A percentile compares a stretch with the other conserved stretches of the same genome.
Conservation (phyloP, 805 yeast genomes). For the Candida peoriensis region DNA sequence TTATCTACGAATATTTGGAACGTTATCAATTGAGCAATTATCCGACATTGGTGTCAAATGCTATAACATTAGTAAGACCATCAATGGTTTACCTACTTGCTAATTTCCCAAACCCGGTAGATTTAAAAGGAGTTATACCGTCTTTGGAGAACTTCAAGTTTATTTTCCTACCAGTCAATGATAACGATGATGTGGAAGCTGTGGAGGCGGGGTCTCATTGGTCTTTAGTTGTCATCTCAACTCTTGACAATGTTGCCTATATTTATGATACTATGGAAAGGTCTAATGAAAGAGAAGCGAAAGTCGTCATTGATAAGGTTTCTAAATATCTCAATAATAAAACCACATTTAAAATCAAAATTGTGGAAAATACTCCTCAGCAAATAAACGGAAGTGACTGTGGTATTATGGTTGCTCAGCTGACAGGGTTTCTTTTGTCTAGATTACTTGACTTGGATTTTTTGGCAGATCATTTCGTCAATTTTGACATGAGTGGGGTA, state of each 20-base stretch:
- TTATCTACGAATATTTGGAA: conserved; percentile 55
- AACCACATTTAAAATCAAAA: conserved; percentile 19
- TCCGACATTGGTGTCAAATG: conserved; percentile 23
- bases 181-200: conserved; percentile 51
- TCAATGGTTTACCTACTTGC: conserved; percentile 59
- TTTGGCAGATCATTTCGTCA: conserved; percentile 26
- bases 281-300: conserved; percentile 22
- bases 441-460: conserved; percentile 26
- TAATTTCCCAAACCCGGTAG: conserved; percentile 43
- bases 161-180: conserved; percentile 66
- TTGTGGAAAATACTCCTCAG: conserved; percentile 39
- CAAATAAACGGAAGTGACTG: conserved; percentile 65
- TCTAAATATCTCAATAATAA: conserved; percentile 14
- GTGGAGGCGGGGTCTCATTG: conserved; percentile 74
- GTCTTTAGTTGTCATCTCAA: conserved; percentile 55
- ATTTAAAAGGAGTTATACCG: conserved; percentile 42
- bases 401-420: conserved; percentile 37
- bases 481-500: conserved; percentile 36
- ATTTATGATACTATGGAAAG: conserved; percentile 51
- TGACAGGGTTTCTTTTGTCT: conserved; percentile 31
- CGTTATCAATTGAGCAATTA: conserved; percentile 25
- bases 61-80: conserved; percentile 46
- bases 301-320: conserved; percentile 18
- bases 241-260: conserved; percentile 41
- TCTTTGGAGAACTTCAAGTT: conserved; percentile 38